Conservation (phyloP, 768 basidiomycete genomes). For the Gymnopilus junonius region DNA sequence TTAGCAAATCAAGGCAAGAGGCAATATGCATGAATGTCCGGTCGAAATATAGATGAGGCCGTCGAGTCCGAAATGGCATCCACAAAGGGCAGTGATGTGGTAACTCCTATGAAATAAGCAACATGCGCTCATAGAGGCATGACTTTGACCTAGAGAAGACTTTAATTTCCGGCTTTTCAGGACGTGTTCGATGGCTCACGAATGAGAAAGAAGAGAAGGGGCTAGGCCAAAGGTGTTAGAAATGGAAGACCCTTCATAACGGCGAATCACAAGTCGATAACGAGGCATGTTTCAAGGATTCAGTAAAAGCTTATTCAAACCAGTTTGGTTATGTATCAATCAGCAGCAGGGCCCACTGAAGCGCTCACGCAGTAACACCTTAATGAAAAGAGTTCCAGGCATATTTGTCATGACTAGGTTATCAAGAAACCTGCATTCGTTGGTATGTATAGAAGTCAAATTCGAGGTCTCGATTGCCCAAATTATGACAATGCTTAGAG, state of each 20-base stretch:
- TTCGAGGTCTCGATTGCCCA: not conserved
- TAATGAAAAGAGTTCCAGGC: not conserved
- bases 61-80: not conserved
- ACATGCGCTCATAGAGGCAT: not conserved
- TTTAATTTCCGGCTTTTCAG: slow-evolving; percentile 17
- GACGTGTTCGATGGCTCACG: not conserved
- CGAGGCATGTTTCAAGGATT: not conserved
- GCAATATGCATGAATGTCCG: not conserved
- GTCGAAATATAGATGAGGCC: not conserved
- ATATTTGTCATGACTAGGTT: not conserved
- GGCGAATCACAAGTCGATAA: not conserved
- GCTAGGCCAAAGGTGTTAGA: not conserved
- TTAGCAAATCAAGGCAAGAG: not conserved
- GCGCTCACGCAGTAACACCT: not conserved
- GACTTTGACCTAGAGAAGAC: not conserved
- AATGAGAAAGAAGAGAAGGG: not conserved
- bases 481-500: slow-evolving; percentile 16
- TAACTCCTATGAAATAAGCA: not conserved
- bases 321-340: not conserved
- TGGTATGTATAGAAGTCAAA: slow-evolving; percentile 18
- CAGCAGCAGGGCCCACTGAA: not conserved
- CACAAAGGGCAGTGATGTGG: not conserved
- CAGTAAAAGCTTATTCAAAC: not conserved
- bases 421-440: slow-evolving; percentile 7
- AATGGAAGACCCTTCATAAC: not conserved